A percentile compares a stretch with the other conserved stretches of the same genome.
phyloP scores from a whole-genome alignment of 257 asterid species.

The Fraxinus pennsylvanica region DNA sequence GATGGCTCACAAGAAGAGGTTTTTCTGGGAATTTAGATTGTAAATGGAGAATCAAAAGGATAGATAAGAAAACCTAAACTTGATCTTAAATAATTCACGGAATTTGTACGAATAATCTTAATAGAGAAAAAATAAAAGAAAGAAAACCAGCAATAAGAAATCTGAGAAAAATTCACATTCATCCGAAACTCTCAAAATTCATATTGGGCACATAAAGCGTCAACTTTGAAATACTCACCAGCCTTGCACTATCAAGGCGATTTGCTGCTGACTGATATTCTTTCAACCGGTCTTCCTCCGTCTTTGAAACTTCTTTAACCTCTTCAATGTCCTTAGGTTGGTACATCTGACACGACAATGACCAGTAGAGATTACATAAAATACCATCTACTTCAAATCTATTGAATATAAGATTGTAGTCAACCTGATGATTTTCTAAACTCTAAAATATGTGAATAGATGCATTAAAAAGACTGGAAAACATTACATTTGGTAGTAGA shows the following conservation, averaged over 20 bases:
- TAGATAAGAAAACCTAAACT: neutral
- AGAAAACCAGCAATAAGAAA: slow-evolving; percentile 9
- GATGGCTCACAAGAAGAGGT: slow-evolving; percentile 10
- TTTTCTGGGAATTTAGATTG: slow-evolving; percentile 2
- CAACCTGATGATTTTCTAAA: neutral
- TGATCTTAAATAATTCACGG: neutral
- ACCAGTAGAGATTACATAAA: slow-evolving; percentile 22
- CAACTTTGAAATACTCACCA: slow-evolving; percentile 54
- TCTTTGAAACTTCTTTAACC: slow-evolving; percentile 68
- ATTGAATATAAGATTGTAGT: neutral
- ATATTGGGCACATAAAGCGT: slow-evolving; percentile 23
- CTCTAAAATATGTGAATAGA: neutral
- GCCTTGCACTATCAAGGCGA: slow-evolving; percentile 63
- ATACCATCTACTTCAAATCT: slow-evolving; percentile 7
- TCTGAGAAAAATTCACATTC: slow-evolving; percentile 1
- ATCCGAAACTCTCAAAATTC: slow-evolving; percentile 12
- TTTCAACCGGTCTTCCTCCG: slow-evolving; percentile 60
- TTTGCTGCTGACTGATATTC: slow-evolving; percentile 80
- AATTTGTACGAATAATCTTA: neutral
- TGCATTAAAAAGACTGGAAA: slow-evolving; percentile 13
- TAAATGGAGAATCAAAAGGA: slow-evolving; percentile 3
- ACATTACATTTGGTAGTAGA: neutral
- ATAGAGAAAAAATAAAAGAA: slow-evolving; percentile 2
- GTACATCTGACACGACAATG: slow-evolving; percentile 58
- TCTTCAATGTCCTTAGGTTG: slow-evolving; percentile 78